phyloP scores from a whole-genome alignment of 768 basidiomycete genomes.

The Mycena crocata region DNA sequence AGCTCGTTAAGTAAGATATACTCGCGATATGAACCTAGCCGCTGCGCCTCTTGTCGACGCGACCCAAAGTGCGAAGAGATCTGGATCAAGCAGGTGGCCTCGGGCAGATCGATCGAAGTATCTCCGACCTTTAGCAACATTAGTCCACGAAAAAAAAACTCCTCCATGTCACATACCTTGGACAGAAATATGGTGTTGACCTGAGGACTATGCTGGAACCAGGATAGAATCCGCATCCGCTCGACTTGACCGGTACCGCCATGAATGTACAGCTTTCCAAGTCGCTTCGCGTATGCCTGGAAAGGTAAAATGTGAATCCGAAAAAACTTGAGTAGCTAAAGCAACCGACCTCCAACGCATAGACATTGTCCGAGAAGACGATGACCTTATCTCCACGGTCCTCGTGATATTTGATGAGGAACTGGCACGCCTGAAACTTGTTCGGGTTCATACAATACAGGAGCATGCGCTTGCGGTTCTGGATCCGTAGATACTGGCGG shows the following conservation, averaged over 20 bases:
- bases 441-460: constrained; percentile 99
- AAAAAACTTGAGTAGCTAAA: background rate
- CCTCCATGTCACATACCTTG: constrained; percentile 65
- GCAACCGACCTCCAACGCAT: constrained; percentile 86
- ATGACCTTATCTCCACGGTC: constrained; percentile 98
- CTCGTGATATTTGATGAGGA: constrained; percentile 98
- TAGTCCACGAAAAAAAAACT: background rate
- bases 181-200: constrained; percentile 99
- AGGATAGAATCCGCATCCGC: constrained; percentile 92
- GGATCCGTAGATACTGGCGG: constrained; percentile 93
- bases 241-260: constrained; percentile 96
- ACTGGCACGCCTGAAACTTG: constrained; percentile 99
- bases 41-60: constrained; percentile 96
- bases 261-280: constrained; percentile 95
- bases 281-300: constrained; percentile 92
- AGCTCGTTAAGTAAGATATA: background rate
- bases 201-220: constrained; percentile 94
- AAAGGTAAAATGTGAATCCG: constrained; percentile 6
- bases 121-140: constrained; percentile 81
- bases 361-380: constrained; percentile 99
- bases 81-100: constrained; percentile 99
- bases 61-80: constrained; percentile 99
- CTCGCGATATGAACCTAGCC: constrained; percentile 69
- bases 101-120: constrained; percentile 98
- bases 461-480: constrained; percentile 93